These are phyloP conservation scores for Ganoderma sinense DNA, from an alignment of 1,284 basidiomycete genomes.

Conservation along the genomic window DNA sequence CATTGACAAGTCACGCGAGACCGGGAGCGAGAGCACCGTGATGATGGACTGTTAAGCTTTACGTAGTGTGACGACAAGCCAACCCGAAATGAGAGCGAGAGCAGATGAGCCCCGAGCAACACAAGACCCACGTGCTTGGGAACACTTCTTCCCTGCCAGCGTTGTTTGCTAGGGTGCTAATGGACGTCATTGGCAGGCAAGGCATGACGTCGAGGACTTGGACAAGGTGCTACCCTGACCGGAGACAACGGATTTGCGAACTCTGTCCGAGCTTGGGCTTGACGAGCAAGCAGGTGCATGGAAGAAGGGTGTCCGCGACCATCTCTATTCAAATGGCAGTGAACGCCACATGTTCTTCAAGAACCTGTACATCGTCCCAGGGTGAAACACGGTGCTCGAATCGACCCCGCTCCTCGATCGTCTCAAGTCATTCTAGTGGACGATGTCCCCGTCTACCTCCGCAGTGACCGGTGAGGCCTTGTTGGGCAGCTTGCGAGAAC, in stretches of 20 bases:
- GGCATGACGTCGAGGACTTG: too few relatives aligned
- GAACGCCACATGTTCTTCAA: background rate
- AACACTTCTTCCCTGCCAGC: background rate
- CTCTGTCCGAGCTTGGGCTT: background rate
- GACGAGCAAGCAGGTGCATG: background rate
- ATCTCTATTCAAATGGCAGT: background rate
- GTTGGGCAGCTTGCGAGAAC: too few relatives aligned
- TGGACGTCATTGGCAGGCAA: too few relatives aligned
- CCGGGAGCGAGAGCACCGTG: background rate
- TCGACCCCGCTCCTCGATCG: too few relatives aligned
- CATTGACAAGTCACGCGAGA: background rate
- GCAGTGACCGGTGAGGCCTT: too few relatives aligned
- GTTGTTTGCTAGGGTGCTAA: too few relatives aligned
- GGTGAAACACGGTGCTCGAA: constrained; percentile 1
- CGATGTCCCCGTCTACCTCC: too few relatives aligned
- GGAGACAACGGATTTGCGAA: background rate
- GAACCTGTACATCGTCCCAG: background rate
- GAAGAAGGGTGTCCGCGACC: background rate
- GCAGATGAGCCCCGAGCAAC: too few relatives aligned
- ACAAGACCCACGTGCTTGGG: background rate
- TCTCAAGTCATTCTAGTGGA: too few relatives aligned
- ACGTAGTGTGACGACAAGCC: background rate
- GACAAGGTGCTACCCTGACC: too few relatives aligned
- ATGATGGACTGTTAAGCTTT: too few relatives aligned
- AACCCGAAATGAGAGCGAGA: background rate